Percentiles rank a stretch among this genome's conserved stretches.
Conservation (phyloP, 352 stramenopile genomes). For the Lagenidium sp. region DNA sequence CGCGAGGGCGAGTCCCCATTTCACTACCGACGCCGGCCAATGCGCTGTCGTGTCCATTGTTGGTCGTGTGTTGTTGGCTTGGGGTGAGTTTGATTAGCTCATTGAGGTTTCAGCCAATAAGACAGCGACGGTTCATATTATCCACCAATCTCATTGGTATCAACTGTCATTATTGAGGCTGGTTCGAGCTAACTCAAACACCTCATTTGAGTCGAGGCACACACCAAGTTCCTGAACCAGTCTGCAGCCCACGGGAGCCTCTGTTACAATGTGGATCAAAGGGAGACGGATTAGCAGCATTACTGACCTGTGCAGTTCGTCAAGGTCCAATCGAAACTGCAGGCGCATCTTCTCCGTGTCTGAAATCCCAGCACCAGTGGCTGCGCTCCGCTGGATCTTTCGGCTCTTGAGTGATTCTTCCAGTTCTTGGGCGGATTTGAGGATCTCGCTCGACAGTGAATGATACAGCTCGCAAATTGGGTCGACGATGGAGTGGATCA, state of each 20-base stretch:
- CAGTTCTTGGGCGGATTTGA: conserved; percentile 69
- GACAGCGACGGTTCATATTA: too few species aligned
- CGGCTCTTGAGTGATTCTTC: conserved; percentile 85
- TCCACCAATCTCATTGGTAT: too few species aligned
- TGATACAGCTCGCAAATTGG: conserved; percentile 52
- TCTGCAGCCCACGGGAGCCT: conserved; percentile 22
- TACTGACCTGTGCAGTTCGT: conserved; percentile 65
- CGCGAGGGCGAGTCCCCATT: conserved; percentile 45
- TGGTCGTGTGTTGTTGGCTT: too few species aligned
- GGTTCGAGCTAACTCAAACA: too few species aligned
- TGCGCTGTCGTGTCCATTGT: conserved; percentile 6
- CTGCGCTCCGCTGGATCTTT: conserved; percentile 59
- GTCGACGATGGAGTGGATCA: conserved; percentile 45
- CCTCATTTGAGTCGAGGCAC: conserved; percentile 22
- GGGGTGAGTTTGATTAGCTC: too few species aligned
- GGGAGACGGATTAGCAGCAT: too few species aligned
- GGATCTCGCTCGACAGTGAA: conserved; percentile 54
- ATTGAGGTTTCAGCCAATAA: too few species aligned
- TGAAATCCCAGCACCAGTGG: conserved; percentile 28
- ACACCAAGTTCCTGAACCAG: conserved; percentile 42
- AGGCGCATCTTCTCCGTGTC: conserved; percentile 85
- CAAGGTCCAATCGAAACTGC: conserved; percentile 66
- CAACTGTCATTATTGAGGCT: conserved; percentile 3
- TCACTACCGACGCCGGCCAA: conserved; percentile 34
- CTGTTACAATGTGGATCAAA: too few species aligned